Evolutionary conservation across 345 rosid species (phyloP), one percentile per base, ranked within the genome.

Genomic region (Aurinia saxatilis): DNA sequence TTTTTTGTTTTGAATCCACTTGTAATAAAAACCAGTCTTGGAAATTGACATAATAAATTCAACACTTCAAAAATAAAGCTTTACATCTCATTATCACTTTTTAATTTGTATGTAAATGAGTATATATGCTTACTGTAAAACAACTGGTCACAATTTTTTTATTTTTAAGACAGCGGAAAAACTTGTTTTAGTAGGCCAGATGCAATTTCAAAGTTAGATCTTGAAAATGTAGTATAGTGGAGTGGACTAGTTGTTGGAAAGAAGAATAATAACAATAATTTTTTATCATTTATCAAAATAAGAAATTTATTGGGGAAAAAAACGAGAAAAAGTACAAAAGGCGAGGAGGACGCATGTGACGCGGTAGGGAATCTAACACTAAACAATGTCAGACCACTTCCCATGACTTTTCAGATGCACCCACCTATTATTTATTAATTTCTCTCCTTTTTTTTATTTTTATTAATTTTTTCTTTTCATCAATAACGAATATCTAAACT

Each of bases 301-400:
- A n/a, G n/a, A n/a, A n/a, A n/a, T n/a, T n/a, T n/a, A n/a, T n/a
- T n/a, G n/a, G n/a, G n/a, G 36, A 10, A 29, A 18, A 11, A 41
- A 9, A 30, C 30, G 10, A 18, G 13, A 8, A 7, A 55, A 23
- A 39, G 38, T 63, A 55, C 68, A 70, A 55, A 62, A 70, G 44
- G 37, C 64, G 16, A 70, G 69, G 56, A 70, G 58, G 51, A 70
- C 58, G 64, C 74, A 70, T 70, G 74, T 70, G 74, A 70, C 74
- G 69, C 69, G 69, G 64, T 63, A 70, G 48, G 57, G 74, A 70
- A 70, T 70, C 64, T 70, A 70, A 70, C 58, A 70, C 74, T 62
- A 54, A 62, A 63, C 68, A 39, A 54, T 70, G 74, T 70, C 74
- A 39, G 74, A 48, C 1, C 58, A 5, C 57, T 63, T 70, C 46